These are phyloP conservation scores for Nicotiana noctiflora DNA, from an alignment of 257 asterid species.

Conservation along the genomic window DNA sequence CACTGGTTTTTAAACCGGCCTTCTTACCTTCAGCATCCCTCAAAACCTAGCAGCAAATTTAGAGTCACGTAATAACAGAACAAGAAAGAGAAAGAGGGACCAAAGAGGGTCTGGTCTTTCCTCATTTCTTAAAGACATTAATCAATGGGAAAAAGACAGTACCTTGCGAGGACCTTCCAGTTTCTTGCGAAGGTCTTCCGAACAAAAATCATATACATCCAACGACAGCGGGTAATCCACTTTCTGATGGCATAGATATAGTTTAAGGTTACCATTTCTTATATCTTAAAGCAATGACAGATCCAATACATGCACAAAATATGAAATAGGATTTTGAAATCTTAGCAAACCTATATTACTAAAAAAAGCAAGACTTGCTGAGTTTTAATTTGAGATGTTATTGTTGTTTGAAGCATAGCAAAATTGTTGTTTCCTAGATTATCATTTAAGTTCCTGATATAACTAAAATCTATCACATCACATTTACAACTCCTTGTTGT, in stretches of 20 bases:
- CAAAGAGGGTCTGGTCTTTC: neutral
- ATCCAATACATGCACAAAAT: slow-evolving; percentile 64
- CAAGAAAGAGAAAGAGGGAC: neutral
- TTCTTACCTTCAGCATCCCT: slow-evolving; percentile 95
- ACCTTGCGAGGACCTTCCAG: slow-evolving; percentile 89
- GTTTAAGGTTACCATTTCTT: neutral
- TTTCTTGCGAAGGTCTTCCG: slow-evolving; percentile 80
- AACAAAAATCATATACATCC: slow-evolving; percentile 88
- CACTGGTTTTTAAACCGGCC: slow-evolving; percentile 63
- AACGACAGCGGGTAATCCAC: slow-evolving; percentile 94
- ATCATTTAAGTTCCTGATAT: neutral
- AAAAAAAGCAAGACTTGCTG: neutral
- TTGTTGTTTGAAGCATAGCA: neutral
- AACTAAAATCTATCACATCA: neutral
- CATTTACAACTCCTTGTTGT: neutral
- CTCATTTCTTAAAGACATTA: neutral
- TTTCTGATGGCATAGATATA: slow-evolving; percentile 49
- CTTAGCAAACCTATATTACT: neutral
- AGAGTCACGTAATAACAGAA: neutral
- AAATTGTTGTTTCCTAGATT: neutral
- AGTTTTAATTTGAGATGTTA: neutral
- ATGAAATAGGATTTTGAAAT: neutral
- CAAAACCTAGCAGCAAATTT: slow-evolving; percentile 39
- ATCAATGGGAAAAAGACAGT: slow-evolving; percentile 20
- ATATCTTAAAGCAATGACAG: neutral